Evolutionary conservation across 1,284 basidiomycete species (phyloP).

Genomic region (Thelephora terrestris): DNA sequence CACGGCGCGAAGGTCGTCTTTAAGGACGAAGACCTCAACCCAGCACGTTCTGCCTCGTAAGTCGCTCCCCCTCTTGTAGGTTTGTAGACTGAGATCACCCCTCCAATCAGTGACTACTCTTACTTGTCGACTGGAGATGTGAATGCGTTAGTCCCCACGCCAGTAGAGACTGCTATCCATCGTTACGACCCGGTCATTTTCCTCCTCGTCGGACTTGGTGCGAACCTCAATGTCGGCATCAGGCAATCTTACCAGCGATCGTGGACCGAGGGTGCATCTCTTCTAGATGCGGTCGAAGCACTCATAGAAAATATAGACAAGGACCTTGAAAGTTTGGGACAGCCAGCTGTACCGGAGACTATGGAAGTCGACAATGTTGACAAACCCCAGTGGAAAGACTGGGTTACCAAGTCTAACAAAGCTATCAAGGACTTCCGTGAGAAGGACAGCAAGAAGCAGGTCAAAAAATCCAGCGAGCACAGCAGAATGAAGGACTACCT

Average conservation of each 20-base stretch:
- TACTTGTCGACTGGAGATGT: neutral
- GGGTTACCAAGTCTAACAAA: constrained; percentile 5
- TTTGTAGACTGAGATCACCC: neutral
- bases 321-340: constrained; percentile 11
- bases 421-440: neutral
- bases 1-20: constrained; percentile 29
- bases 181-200: constrained; percentile 31
- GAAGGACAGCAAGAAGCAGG: neutral
- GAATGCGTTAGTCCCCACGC: constrained; percentile 11
- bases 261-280: constrained; percentile 12
- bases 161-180: constrained; percentile 33
- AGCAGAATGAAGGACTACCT: constrained; percentile 22
- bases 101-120: neutral
- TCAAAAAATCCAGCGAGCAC: no score
- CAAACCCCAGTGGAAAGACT: constrained; percentile 1
- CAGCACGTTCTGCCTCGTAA: constrained; percentile 18
- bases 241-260: no score
- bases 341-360: constrained; percentile 2
- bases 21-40: constrained; percentile 23
- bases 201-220: constrained; percentile 32
- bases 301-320: constrained; percentile 18
- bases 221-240: no score
- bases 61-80: constrained; percentile 7
- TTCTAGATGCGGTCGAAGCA: constrained; percentile 33
- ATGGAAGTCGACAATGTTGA: constrained; percentile 1